Base-by-base conservation (phyloP, 352 stramenopile species). In the Phytopythium chamaehyphon region DNA sequence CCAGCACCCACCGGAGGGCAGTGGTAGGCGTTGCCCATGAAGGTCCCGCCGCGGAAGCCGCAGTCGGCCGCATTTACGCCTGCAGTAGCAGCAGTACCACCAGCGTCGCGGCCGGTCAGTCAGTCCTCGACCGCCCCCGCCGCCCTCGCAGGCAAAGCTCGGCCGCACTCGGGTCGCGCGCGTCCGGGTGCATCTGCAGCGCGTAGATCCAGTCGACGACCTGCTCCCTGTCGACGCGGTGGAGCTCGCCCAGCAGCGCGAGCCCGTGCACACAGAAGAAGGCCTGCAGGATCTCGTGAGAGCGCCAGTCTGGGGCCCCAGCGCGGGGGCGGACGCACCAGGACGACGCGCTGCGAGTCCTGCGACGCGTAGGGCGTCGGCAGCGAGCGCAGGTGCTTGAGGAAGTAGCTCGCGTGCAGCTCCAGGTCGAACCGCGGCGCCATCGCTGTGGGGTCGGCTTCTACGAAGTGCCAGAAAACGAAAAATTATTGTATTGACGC, bases 131-230 rank as follows among this genome's bases (percentile, higher is more conserved):
- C n/a, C n/a, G n/a, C n/a, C n/a, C n/a, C 26, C 11, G 7, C 9
- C 2, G 16, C 33, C 1, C 28, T 12, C 33, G 7, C 18, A 4
- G 5, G 14, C 33, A 23, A 10, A 10, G 12, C 5, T 2, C 12
- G 3, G 6, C 28, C 72, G 37, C 42, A 84, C 80, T 76, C 38
- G 59, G 67, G 47, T 91, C 80, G 28, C 62, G 63, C 38, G 64
- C 70, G 54, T 93, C 80, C 2, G 80, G 80, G 47, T 83, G 64
- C 48, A 95, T 73, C 52, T 95, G 85, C 39, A 94, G 64, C 47
- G 66, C 78, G 57, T 95, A 95, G 40, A 96, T 69, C 83, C 83
- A 96, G 46, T 96, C 83, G 49, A 95, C 71, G 57, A 95, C 71
- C 50, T 82, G 61, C 39, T 70, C 62, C 44, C 73, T 71, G 54